A percentile compares a stretch with the other conserved stretches of the same genome.
Evolutionary conservation across 225 moss, liverwort and hornwort species (phyloP).

Genomic region (Ulota crispa): DNA sequence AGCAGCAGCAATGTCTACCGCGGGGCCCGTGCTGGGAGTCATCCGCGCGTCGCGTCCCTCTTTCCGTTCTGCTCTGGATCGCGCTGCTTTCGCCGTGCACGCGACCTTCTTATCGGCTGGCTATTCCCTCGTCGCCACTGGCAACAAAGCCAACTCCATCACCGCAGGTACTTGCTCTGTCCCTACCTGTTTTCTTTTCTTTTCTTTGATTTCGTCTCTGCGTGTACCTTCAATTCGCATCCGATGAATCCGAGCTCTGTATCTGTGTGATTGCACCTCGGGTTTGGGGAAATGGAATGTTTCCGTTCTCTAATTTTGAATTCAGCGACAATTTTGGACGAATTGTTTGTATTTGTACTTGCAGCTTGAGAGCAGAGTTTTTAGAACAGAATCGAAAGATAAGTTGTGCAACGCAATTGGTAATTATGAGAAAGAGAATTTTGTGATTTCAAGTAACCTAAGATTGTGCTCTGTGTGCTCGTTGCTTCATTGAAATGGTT

Average conservation of each 20-base stretch:
- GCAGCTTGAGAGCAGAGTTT: conserved; percentile 8
- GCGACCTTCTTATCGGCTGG: conserved; percentile 73
- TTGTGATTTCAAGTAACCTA: not conserved
- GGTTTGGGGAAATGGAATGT: not conserved
- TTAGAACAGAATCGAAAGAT: not conserved
- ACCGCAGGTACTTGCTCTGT: conserved; percentile 25
- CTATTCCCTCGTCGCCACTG: conserved; percentile 63
- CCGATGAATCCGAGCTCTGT: not conserved
- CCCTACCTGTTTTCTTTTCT: not conserved
- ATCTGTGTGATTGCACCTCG: not conserved
- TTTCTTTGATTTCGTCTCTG: not conserved
- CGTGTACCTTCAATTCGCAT: not conserved
- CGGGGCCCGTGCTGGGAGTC: conserved; percentile 68
- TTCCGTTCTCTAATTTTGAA: too few species aligned
- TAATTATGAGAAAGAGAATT: not conserved
- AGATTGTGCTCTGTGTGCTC: not conserved
- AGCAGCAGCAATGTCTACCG: conserved; percentile 41
- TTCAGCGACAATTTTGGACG: not conserved
- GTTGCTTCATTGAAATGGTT: not conserved
- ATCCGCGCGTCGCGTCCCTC: conserved; percentile 84
- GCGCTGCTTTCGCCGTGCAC: conserved; percentile 87
- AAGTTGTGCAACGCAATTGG: not conserved
- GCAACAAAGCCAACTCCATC: conserved; percentile 44
- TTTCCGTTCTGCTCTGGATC: conserved; percentile 65
- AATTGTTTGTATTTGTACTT: not conserved